A percentile compares a stretch with the other conserved stretches of the same genome.
phyloP scores from a whole-genome alignment of 805 yeast genomes.

The Metschnikowia baotianmanensis region DNA sequence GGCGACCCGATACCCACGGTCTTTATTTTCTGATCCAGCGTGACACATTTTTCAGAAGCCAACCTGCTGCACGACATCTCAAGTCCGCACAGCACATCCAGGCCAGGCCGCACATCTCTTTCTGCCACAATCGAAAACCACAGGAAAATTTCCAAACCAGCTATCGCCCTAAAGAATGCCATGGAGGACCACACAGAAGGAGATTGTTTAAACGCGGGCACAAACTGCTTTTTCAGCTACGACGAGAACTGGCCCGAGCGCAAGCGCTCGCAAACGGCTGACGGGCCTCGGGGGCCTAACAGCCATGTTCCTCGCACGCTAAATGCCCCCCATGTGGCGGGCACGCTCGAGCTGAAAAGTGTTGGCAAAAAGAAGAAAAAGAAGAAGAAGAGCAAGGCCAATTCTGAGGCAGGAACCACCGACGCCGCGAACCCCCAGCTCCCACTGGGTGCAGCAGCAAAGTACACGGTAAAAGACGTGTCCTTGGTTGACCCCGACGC shows the following conservation, averaged over 20 bases:
- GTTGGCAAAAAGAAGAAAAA: constrained; percentile 30
- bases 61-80: not conserved
- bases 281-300: not conserved
- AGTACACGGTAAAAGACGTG: constrained; percentile 30
- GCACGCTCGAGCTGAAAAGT: constrained; percentile 1
- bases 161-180: constrained; percentile 4
- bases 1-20: not conserved
- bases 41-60: not conserved
- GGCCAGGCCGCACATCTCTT: no score
- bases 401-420: constrained; percentile 6
- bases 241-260: not conserved
- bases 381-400: constrained; percentile 24
- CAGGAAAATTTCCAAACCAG: not conserved
- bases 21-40: not conserved
- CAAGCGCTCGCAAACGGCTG: not conserved
- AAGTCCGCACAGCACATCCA: not conserved
- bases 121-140: not conserved
- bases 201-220: constrained; percentile 8
- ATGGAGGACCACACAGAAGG: constrained; percentile 9
- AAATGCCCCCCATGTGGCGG: not conserved
- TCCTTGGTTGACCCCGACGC: constrained; percentile 53
- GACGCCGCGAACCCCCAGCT: no score
- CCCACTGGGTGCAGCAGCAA: not conserved
- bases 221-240: constrained; percentile 11
- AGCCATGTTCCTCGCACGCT: not conserved